These are phyloP conservation scores for Diplodia scrobiculata DNA, from an alignment of 2,329 filamentous ascomycete species.

Conservation along the genomic window DNA sequence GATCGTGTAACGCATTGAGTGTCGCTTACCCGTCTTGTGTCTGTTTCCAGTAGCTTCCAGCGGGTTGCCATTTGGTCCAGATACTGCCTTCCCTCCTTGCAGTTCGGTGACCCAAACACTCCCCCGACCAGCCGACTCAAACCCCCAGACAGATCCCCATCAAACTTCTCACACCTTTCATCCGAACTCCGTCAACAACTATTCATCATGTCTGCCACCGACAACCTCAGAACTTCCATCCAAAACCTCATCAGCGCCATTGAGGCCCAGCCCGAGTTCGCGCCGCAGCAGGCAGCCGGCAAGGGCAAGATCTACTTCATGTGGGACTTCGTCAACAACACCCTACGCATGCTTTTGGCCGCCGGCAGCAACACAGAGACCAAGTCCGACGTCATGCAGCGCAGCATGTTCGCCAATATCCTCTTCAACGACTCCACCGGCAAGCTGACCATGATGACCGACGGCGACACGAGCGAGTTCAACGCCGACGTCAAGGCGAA, in stretches of 20 bases:
- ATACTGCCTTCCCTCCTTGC: neutral
- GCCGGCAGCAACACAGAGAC: neutral
- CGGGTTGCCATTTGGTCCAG: neutral
- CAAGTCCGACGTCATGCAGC: conserved; percentile 26
- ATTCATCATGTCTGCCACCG: neutral
- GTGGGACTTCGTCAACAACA: conserved; percentile 25
- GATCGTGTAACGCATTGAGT: neutral
- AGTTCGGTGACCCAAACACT: neutral
- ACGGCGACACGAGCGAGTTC: conserved; percentile 16
- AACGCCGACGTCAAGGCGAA: conserved; percentile 11
- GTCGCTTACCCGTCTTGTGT: neutral
- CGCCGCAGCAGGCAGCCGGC: neutral
- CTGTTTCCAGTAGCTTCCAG: neutral
- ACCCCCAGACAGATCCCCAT: neutral
- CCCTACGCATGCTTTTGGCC: conserved; percentile 13
- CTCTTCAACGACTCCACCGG: conserved; percentile 25
- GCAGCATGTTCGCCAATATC: conserved; percentile 22
- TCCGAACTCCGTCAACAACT: neutral
- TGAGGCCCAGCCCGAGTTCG: conserved; percentile 2
- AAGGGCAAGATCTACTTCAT: conserved; percentile 23
- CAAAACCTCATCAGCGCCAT: conserved; percentile 17
- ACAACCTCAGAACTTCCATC: conserved; percentile 3
- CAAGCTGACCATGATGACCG: conserved; percentile 16
- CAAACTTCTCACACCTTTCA: neutral
- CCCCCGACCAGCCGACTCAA: neutral